phyloP scores from a whole-genome alignment of 176 grass and related monocot species.

The Hordeum marinum region DNA sequence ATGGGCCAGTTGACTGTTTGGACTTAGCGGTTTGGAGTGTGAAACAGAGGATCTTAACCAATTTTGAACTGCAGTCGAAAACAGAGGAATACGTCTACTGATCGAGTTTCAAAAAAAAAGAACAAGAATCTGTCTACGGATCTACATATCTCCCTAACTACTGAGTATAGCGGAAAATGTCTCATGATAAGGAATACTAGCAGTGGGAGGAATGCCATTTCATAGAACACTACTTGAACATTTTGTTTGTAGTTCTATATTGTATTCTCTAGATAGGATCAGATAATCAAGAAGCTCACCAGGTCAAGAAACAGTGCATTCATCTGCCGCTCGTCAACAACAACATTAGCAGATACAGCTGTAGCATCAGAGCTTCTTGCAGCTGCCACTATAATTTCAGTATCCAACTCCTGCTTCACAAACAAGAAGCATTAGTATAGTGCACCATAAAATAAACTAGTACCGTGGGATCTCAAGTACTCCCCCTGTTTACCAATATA shows the following conservation, averaged over 20 bases:
- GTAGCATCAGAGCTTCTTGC: conserved; percentile 63
- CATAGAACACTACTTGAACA: not conserved
- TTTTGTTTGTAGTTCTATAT: not conserved
- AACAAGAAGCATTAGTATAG: conserved; percentile 14
- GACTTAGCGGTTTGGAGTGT: not conserved
- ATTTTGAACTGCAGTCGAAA: not conserved
- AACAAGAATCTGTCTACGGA: not conserved
- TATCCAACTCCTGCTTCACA: conserved; percentile 70
- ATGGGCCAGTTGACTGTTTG: too few species aligned
- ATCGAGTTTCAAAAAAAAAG: not conserved
- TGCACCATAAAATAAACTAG: not conserved
- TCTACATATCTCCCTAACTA: not conserved
- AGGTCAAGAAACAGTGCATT: conserved; percentile 97
- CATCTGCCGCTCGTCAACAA: conserved; percentile 86
- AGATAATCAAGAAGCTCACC: conserved; percentile 44
- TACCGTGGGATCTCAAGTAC: not conserved
- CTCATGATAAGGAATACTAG: not conserved
- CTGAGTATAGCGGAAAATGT: not conserved
- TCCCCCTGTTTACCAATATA: too few species aligned
- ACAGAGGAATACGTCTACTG: not conserved
- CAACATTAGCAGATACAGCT: conserved; percentile 80
- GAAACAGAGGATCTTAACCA: not conserved
- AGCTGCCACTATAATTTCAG: conserved; percentile 81
- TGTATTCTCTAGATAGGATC: not conserved
- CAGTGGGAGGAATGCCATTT: not conserved